Evolutionary conservation across 1,139 yeast genomes (phyloP).

Genomic region (Saccharomyces hybrid): DNA sequence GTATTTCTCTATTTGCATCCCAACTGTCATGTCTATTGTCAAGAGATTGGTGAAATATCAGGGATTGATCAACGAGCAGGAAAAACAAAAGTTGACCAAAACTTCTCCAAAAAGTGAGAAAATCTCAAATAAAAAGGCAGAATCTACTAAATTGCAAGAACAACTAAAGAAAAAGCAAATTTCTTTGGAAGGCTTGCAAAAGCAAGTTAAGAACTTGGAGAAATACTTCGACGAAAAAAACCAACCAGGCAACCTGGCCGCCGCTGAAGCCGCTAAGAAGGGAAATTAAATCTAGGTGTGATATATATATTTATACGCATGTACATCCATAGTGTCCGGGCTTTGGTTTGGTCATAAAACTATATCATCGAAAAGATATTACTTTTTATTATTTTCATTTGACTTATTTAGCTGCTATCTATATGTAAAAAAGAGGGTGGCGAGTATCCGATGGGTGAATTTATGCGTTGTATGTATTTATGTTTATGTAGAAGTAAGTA

Average conservation of each 20-base stretch:
- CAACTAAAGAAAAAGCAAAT: conserved; percentile 36
- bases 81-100: conserved; percentile 19
- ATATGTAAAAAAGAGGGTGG: no score
- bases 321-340: background rate
- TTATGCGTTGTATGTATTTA: no score
- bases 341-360: background rate
- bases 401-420: background rate
- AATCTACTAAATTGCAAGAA: conserved; percentile 35
- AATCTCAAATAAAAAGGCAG: conserved; percentile 34
- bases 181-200: conserved; percentile 45
- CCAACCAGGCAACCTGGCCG: conserved; percentile 5
- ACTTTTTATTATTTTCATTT: background rate
- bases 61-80: conserved; percentile 31
- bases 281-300: background rate
- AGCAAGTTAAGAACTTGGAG: conserved; percentile 49
- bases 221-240: conserved; percentile 40
- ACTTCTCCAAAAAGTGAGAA: background rate
- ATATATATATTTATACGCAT: background rate
- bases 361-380: background rate
- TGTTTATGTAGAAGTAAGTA: background rate
- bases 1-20: conserved; percentile 52
- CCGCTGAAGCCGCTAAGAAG: background rate
- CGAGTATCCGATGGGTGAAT: background rate
- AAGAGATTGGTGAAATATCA: conserved; percentile 54
- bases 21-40: conserved; percentile 49